A percentile compares a stretch with the other conserved stretches of the same genome.
Conservation (phyloP, 1,284 basidiomycete species). For the Uromyces viciae-fabae region DNA sequence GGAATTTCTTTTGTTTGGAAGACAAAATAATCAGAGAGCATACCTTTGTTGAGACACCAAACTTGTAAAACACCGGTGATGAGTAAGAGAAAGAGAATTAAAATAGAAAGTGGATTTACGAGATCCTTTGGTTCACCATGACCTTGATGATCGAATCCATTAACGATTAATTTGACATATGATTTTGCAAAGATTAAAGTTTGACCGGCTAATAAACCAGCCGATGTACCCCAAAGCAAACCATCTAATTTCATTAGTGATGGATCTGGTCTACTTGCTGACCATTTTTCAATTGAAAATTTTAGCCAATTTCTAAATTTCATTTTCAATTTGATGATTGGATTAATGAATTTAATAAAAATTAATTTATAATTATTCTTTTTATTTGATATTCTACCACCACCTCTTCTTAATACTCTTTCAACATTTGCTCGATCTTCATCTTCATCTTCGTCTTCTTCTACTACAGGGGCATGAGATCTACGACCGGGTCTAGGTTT, state of each 20-base stretch:
- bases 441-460: constrained; percentile 47
- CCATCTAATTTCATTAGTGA: constrained; percentile 81
- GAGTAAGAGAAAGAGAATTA: constrained; percentile 74
- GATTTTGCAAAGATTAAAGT: constrained; percentile 88
- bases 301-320: constrained; percentile 61
- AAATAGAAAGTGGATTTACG: constrained; percentile 67
- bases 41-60: constrained; percentile 77
- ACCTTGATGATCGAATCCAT: constrained; percentile 19
- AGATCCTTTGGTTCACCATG: constrained; percentile 13
- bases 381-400: constrained; percentile 30
- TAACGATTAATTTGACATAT: constrained; percentile 48
- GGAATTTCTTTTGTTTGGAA: background rate
- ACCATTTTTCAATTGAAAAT: constrained; percentile 69
- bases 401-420: constrained; percentile 46
- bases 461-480: constrained; percentile 55
- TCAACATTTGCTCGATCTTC: constrained; percentile 47
- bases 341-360: background rate
- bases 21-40: background rate
- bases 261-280: constrained; percentile 71
- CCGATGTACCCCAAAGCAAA: constrained; percentile 84
- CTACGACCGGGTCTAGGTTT: no score
- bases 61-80: constrained; percentile 81
- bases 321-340: background rate
- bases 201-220: constrained; percentile 80
- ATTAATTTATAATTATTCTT: background rate